Evolutionary conservation across 306 rosid species (phyloP).

Genomic region (Canavalia gladiata): DNA sequence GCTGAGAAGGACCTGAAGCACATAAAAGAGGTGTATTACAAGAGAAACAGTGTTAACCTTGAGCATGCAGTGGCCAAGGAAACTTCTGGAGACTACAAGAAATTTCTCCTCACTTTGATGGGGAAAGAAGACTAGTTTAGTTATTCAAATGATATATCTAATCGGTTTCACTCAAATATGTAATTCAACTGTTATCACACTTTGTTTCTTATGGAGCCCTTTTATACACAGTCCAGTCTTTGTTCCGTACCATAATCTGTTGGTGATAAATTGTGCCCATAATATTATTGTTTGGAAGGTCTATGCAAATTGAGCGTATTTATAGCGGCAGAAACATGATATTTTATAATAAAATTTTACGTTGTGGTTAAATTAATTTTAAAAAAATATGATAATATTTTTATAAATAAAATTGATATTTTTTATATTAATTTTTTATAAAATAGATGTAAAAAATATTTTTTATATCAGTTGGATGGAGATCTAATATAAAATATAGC

Average conservation of each 20-base stretch:
- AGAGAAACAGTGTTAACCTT: constrained; percentile 78
- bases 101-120: constrained; percentile 72
- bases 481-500: too few relatives aligned
- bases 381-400: too few relatives aligned
- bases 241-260: background rate
- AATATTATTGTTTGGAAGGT: background rate
- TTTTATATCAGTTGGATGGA: too few relatives aligned
- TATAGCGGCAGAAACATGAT: too few relatives aligned
- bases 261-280: background rate
- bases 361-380: too few relatives aligned
- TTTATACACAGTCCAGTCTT: background rate
- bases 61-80: constrained; percentile 75
- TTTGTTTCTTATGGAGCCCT: background rate
- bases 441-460: too few relatives aligned
- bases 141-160: background rate
- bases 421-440: too few relatives aligned
- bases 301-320: too few relatives aligned
- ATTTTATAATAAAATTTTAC: too few relatives aligned
- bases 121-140: constrained; percentile 58
- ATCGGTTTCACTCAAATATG: background rate
- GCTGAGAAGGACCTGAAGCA: constrained; percentile 83
- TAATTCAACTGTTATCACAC: background rate
- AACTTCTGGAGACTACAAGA: constrained; percentile 76
- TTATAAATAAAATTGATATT: too few relatives aligned
- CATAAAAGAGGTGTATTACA: constrained; percentile 74